Conservation (phyloP, 805 yeast genomes). For the Monosporozyma unispora region DNA sequence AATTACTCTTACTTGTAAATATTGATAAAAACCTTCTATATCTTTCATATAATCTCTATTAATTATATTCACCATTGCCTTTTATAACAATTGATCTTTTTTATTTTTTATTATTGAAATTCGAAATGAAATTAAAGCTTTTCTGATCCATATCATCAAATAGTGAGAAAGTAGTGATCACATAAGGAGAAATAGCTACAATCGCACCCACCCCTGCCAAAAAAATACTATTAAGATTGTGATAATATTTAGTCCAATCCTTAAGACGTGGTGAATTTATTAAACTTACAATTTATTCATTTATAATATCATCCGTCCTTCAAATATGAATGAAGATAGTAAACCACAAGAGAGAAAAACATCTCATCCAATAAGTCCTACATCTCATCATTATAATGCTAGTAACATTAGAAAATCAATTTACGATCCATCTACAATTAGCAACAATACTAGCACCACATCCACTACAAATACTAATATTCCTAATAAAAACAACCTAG, state of each 20-base stretch:
- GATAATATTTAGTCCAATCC: too few species aligned
- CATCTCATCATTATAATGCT: background rate
- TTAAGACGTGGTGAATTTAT: too few species aligned
- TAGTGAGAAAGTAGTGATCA: too few species aligned
- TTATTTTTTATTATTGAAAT: background rate
- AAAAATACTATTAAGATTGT: too few species aligned
- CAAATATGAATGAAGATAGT: background rate
- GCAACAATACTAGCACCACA: constrained; percentile 1
- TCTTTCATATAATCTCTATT: too few species aligned
- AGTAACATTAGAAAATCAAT: background rate
- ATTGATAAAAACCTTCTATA: background rate
- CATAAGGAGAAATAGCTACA: background rate
- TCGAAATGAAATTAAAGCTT: background rate
- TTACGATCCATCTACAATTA: background rate
- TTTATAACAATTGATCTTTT: background rate
- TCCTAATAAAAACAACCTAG: constrained; percentile 16
- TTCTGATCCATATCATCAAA: background rate
- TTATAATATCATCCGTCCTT: too few species aligned
- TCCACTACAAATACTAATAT: constrained; percentile 1
- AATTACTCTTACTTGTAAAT: background rate
- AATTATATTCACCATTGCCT: background rate
- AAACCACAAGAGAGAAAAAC: background rate
- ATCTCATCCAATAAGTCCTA: background rate
- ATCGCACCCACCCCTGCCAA: background rate
- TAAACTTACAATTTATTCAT: too few species aligned